phyloP scores from a whole-genome alignment of 1,139 yeast genomes.

The Pichia sorboxylosa region DNA sequence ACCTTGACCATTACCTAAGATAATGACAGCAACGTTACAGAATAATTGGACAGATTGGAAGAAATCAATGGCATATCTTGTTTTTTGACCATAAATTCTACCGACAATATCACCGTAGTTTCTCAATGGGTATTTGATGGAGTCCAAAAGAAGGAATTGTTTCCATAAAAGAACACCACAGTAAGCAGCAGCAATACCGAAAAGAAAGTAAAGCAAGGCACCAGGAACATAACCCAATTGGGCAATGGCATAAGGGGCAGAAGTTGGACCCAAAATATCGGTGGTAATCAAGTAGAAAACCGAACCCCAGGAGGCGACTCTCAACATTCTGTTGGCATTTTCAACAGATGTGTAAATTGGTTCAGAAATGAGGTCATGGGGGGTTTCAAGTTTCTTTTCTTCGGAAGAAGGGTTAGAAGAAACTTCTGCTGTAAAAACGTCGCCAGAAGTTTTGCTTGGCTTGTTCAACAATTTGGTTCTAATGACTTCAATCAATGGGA shows the following conservation, averaged over 20 bases:
- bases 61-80: slow-evolving; percentile 25
- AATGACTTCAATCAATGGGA: slow-evolving; percentile 7
- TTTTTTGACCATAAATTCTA: slow-evolving; percentile 25
- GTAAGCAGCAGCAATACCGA: slow-evolving; percentile 31
- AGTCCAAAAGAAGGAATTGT: slow-evolving; percentile 22
- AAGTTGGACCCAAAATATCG: slow-evolving; percentile 34
- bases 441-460: not conserved
- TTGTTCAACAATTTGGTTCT: slow-evolving; percentile 6
- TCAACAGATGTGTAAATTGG: slow-evolving; percentile 6
- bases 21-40: slow-evolving; percentile 31
- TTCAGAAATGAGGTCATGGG: slow-evolving; percentile 2
- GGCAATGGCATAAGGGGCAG: slow-evolving; percentile 33
- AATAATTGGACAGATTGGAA: slow-evolving; percentile 32
- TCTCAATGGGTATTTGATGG: slow-evolving; percentile 30
- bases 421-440: not conserved
- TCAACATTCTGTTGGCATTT: slow-evolving; percentile 9
- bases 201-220: slow-evolving; percentile 27
- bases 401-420: not conserved
- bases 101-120: slow-evolving; percentile 32
- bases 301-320: slow-evolving; percentile 17
- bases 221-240: slow-evolving; percentile 35
- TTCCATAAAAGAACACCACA: slow-evolving; percentile 15
- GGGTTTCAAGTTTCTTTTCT: not conserved
- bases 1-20: slow-evolving; percentile 31
- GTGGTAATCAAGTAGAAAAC: slow-evolving; percentile 35